These are phyloP conservation scores for Gossypium herbaceum DNA, from an alignment of 345 rosid species.

Conservation along the genomic window DNA sequence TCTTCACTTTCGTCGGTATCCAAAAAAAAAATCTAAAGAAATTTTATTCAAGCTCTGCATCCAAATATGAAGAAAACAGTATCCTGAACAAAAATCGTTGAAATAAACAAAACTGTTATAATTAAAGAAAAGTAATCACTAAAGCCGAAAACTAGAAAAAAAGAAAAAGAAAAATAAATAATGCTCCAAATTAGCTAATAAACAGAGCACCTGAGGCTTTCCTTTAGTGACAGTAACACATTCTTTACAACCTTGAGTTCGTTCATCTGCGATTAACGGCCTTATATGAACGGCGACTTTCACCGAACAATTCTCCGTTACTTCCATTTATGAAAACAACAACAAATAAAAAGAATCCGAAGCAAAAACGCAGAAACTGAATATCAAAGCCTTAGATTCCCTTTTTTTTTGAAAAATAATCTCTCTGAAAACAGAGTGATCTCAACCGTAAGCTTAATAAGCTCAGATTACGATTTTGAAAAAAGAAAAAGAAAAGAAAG, in stretches of 20 bases:
- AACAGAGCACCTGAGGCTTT: constrained; percentile 62
- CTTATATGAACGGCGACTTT: constrained; percentile 77
- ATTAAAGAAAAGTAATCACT: background rate
- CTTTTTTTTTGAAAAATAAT: background rate
- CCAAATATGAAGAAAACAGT: background rate
- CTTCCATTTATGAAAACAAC: constrained; percentile 22
- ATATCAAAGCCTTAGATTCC: background rate
- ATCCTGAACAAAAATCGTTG: background rate
- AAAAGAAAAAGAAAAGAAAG: constrained; percentile 14
- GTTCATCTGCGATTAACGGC: constrained; percentile 72
- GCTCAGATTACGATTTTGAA: constrained; percentile 22
- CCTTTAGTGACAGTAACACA: constrained; percentile 59
- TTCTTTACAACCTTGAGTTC: constrained; percentile 67
- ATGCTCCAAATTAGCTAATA: background rate
- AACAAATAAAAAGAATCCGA: background rate
- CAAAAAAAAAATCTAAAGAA: no score
- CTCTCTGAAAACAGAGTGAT: constrained; percentile 20
- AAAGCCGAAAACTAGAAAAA: background rate
- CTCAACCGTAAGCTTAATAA: constrained; percentile 17
- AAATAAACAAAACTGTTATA: background rate
- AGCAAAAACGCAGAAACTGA: constrained; percentile 17
- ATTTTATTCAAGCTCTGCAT: background rate
- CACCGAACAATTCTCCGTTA: constrained; percentile 53
- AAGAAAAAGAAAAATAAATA: background rate
- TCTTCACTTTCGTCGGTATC: no score